phyloP scores from a whole-genome alignment of 2,329 filamentous ascomycete species.

The Xenosphaeropsis pyriputrescens region DNA sequence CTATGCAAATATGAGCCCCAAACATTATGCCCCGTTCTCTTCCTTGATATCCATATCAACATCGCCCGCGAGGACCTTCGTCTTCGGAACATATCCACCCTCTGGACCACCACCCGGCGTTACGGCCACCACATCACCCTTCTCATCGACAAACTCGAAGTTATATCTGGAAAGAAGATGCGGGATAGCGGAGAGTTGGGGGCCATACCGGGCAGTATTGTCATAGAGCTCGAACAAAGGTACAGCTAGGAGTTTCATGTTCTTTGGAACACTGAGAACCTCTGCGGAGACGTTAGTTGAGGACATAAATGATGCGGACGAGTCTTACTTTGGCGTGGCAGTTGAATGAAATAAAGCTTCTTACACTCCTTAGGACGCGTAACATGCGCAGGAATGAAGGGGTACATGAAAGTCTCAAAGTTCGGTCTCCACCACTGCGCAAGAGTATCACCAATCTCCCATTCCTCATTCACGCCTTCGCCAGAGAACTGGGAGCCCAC shows the following conservation, averaged over 20 bases:
- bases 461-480: slow-evolving; percentile 81
- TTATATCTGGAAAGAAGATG: slow-evolving; percentile 91
- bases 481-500: slow-evolving; percentile 71
- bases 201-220: slow-evolving; percentile 87
- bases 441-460: slow-evolving; percentile 87
- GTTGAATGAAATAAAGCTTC: slow-evolving; percentile 94
- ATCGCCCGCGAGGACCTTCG: slow-evolving; percentile 46
- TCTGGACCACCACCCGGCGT: slow-evolving; percentile 61
- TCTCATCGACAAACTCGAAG: slow-evolving; percentile 93
- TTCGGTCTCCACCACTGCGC: slow-evolving; percentile 99
- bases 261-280: slow-evolving; percentile 92
- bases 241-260: slow-evolving; percentile 97
- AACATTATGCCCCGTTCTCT: slow-evolving; percentile 2
- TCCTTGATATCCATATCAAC: slow-evolving; percentile 46
- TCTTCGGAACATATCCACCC: slow-evolving; percentile 41
- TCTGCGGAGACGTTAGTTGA: slow-evolving; percentile 33
- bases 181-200: slow-evolving; percentile 90
- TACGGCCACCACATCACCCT: slow-evolving; percentile 70
- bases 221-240: slow-evolving; percentile 97
- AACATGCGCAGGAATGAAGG: slow-evolving; percentile 90
- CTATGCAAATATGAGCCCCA: slow-evolving; percentile 1
- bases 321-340: slow-evolving; percentile 72
- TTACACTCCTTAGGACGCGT: slow-evolving; percentile 98
- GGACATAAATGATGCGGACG: not conserved
- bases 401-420: slow-evolving; percentile 99